phyloP scores from a whole-genome alignment of 768 basidiomycete species.

The Mycena leptocephala region DNA sequence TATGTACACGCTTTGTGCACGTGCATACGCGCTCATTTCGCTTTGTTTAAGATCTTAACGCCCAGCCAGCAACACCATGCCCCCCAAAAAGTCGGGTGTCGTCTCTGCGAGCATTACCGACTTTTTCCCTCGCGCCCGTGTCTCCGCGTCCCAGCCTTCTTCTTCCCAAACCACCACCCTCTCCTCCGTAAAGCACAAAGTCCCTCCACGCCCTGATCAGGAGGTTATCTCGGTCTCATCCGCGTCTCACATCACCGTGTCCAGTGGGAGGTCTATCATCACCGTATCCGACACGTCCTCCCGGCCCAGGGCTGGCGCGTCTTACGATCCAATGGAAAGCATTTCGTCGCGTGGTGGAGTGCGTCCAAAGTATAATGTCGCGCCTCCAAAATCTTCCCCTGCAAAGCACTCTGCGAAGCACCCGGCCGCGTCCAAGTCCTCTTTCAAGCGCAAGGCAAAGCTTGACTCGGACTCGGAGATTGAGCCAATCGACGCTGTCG shows the following conservation, averaged over 20 bases:
- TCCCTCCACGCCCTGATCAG: slow-evolving; percentile 35
- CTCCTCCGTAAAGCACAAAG: not conserved
- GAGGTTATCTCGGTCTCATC: slow-evolving; percentile 45
- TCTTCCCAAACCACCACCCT: slow-evolving; percentile 25
- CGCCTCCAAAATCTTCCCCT: slow-evolving; percentile 20
- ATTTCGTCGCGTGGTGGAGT: slow-evolving; percentile 36
- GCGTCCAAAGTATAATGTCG: slow-evolving; percentile 23
- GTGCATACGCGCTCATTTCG: not conserved
- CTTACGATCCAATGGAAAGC: slow-evolving; percentile 39
- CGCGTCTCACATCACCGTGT: slow-evolving; percentile 41
- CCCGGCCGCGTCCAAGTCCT: slow-evolving; percentile 23
- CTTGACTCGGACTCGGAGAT: slow-evolving; percentile 57
- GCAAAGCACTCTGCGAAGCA: slow-evolving; percentile 23
- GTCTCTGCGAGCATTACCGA: slow-evolving; percentile 18
- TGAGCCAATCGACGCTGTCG: slow-evolving; percentile 44
- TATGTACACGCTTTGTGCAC: not conserved
- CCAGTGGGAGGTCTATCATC: slow-evolving; percentile 42
- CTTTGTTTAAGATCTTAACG: not conserved
- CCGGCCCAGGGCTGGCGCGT: slow-evolving; percentile 13
- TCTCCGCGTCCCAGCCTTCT: not conserved
- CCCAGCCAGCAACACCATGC: slow-evolving; percentile 7
- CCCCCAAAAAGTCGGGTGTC: slow-evolving; percentile 21
- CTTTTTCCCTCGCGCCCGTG: slow-evolving; percentile 24
- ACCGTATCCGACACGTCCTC: slow-evolving; percentile 41
- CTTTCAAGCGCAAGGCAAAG: slow-evolving; percentile 51